A percentile compares a stretch with the other conserved stretches of the same genome.
Conservation (phyloP, 352 stramenopile species). For the Halophytophthora batemanensis region DNA sequence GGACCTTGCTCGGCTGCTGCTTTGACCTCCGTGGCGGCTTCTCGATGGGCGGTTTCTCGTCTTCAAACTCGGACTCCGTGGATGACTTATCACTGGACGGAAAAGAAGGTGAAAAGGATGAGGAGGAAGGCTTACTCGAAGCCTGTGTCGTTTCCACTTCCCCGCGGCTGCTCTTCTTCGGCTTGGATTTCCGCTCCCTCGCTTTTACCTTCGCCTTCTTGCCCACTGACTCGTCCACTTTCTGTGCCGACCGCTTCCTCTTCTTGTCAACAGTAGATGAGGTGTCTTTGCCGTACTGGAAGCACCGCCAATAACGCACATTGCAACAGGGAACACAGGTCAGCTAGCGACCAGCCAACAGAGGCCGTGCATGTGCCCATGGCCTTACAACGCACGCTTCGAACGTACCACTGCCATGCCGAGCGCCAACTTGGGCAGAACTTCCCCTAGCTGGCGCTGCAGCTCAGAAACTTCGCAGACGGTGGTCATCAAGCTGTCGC, state of each 20-base stretch:
- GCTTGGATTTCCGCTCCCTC: slow-evolving; percentile 1
- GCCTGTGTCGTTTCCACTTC: background rate
- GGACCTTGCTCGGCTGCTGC: background rate
- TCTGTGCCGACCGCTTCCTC: background rate
- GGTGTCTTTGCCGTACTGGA: too few species aligned
- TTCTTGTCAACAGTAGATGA: too few species aligned
- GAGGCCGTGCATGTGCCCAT: too few species aligned
- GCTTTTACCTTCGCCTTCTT: background rate
- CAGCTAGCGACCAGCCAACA: too few species aligned
- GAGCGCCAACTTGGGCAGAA: slow-evolving; percentile 14
- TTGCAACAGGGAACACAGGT: too few species aligned
- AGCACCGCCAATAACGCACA: too few species aligned
- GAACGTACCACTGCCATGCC: slow-evolving; percentile 10
- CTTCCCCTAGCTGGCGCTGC: slow-evolving; percentile 8
- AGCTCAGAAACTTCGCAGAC: slow-evolving; percentile 13
- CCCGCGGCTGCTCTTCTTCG: background rate
- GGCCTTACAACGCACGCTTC: background rate
- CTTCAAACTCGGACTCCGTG: slow-evolving; percentile 4
- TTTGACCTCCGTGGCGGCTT: slow-evolving; percentile 1
- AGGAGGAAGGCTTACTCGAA: too few species aligned
- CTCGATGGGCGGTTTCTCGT: slow-evolving; percentile 3
- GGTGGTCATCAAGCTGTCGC: slow-evolving; percentile 9
- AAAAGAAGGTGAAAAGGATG: too few species aligned
- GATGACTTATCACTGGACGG: too few species aligned
- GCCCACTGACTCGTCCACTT: background rate